phyloP scores from a whole-genome alignment of 768 basidiomycete genomes.

The Mycena sanguinolenta region DNA sequence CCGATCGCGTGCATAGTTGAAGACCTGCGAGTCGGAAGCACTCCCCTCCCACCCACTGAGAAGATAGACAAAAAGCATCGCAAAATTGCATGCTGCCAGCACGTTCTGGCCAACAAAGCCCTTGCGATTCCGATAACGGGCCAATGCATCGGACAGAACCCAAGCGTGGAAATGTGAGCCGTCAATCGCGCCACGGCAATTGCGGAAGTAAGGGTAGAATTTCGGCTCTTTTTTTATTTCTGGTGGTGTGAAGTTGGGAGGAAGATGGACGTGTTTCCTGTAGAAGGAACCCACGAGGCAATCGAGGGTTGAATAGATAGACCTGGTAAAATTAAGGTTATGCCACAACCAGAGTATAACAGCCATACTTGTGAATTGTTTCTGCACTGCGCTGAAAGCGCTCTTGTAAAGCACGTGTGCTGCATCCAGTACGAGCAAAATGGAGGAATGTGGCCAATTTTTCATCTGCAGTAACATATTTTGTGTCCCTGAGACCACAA shows the following conservation, averaged over 20 bases:
- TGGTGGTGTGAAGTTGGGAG: slow-evolving; percentile 35
- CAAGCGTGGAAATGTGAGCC: slow-evolving; percentile 38
- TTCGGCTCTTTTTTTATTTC: slow-evolving; percentile 37
- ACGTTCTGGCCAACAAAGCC: slow-evolving; percentile 48
- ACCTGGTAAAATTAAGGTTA: neutral
- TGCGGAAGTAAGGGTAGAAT: slow-evolving; percentile 46
- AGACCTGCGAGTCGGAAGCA: slow-evolving; percentile 47
- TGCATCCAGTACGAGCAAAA: too few species aligned
- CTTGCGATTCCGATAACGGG: slow-evolving; percentile 34
- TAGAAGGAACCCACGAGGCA: neutral
- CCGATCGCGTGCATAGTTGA: slow-evolving; percentile 37
- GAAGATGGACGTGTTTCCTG: slow-evolving; percentile 38
- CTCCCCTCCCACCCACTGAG: slow-evolving; percentile 53
- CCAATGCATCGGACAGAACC: slow-evolving; percentile 14
- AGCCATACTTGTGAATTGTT: slow-evolving; percentile 41
- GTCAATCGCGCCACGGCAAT: too few species aligned
- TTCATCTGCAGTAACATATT: too few species aligned
- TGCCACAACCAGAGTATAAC: neutral
- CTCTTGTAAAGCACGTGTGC: too few species aligned
- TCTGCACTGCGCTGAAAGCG: too few species aligned
- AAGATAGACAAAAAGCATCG: slow-evolving; percentile 46
- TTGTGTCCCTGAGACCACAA: too few species aligned
- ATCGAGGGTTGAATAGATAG: neutral
- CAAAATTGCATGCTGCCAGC: slow-evolving; percentile 47
- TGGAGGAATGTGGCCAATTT: too few species aligned